Conservation (phyloP, 805 yeast genomes). For the Nakazawaea peltata region DNA sequence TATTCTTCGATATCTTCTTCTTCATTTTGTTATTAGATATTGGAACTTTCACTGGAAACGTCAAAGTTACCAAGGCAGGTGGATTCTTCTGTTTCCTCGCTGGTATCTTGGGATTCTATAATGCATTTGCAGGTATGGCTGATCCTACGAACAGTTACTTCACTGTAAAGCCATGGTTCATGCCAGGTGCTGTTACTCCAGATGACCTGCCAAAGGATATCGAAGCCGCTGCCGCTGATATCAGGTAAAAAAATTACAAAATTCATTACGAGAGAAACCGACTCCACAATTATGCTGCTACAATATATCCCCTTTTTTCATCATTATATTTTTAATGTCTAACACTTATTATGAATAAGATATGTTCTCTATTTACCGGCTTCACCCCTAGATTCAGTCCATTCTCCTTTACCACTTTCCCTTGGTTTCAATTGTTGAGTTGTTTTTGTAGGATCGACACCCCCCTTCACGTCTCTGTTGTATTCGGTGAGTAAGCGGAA, state of each 20-base stretch:
- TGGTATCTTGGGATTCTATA: slow-evolving; percentile 37
- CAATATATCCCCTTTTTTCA: too few relatives aligned
- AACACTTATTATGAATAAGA: not conserved
- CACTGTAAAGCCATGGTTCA: slow-evolving; percentile 36
- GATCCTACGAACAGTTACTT: slow-evolving; percentile 52
- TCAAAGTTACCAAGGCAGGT: slow-evolving; percentile 31
- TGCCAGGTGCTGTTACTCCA: slow-evolving; percentile 32
- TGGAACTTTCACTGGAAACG: slow-evolving; percentile 30
- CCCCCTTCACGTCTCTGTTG: slow-evolving; percentile 22
- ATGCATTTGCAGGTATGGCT: slow-evolving; percentile 37
- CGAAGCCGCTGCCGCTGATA: slow-evolving; percentile 3
- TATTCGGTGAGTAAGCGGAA: slow-evolving; percentile 29
- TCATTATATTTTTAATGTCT: too few relatives aligned
- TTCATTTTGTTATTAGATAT: slow-evolving; percentile 38
- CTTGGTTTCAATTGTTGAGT: slow-evolving; percentile 37
- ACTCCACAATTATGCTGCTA: too few relatives aligned
- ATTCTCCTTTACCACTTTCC: slow-evolving; percentile 66
- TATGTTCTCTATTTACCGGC: slow-evolving; percentile 38
- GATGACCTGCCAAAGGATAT: slow-evolving; percentile 1
- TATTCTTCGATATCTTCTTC: slow-evolving; percentile 35
- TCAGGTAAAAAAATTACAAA: slow-evolving; percentile 1
- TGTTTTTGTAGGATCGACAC: slow-evolving; percentile 5
- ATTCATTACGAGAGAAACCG: too few relatives aligned
- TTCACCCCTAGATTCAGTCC: slow-evolving; percentile 81
- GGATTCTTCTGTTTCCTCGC: slow-evolving; percentile 39